Evolutionary conservation across 108 stramenopile genomes (phyloP), one percentile per base, ranked within the genome.

Genomic region (Stephanodiscus triporus): DNA sequence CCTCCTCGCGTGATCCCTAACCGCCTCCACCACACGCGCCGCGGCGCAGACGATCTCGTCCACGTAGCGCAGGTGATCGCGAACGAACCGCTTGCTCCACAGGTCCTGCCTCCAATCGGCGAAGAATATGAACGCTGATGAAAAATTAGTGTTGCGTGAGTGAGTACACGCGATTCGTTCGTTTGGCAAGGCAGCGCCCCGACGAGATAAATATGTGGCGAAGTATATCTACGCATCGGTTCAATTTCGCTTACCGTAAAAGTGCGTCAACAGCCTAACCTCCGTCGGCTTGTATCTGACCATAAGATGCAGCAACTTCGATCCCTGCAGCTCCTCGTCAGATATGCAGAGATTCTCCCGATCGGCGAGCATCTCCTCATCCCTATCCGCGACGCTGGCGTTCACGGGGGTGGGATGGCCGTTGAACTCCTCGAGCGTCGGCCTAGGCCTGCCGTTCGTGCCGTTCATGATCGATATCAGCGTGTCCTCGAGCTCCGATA

Each of bases 81-180:
- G 50, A 0, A 76, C 87, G 23, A 86, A 81, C 13, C 90, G 76
- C 47, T 87, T 84, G 22, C 63, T 69, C 83, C 83, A 86, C 2
- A 86, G 27, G 37, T 87, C 88, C 63, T 85, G 86, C 38, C 57
- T 69, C 80, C 78, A 79, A 79, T 97, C 97, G 19, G 82, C 84
- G 42, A 87, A 87, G 40, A 85, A 83, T 29, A 87, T 68, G 70
- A 87, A 87, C 9, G 84, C 83, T 61, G 60, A 20, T 9, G 9
- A 61, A 19, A 8, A n/a, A 7, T 38, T 43, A 20, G 27, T 14
- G 11, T n/a, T 27, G 32, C 10, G 58, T 6, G 16, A 11, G 58
- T 32, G 7, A 30, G 7, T 11, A 40, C 11, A 40, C 43, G 43
- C 43, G 43, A 45, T 45, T 14, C 40, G 40, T 40, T 1, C 6